Conservation (phyloP, 2,329 filamentous ascomycete genomes). For the Colletotrichum graminicola region DNA sequence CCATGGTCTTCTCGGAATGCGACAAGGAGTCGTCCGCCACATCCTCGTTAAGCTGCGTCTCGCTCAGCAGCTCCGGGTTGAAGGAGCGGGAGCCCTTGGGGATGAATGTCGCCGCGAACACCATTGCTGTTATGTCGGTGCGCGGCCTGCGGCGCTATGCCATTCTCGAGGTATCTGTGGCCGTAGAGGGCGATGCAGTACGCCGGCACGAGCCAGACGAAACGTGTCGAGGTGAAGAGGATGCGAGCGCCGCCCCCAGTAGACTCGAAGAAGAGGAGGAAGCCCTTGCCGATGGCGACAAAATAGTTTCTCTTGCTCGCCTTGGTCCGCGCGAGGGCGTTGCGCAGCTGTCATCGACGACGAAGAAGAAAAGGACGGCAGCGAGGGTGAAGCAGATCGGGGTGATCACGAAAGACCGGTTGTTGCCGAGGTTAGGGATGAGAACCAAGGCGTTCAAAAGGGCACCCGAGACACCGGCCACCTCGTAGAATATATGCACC, state of each 20-base stretch:
- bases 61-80: slow-evolving; percentile 58
- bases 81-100: slow-evolving; percentile 57
- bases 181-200: slow-evolving; percentile 63
- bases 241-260: slow-evolving; percentile 60
- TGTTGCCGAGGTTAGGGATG: slow-evolving; percentile 64
- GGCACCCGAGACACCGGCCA: slow-evolving; percentile 61
- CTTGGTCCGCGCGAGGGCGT: slow-evolving; percentile 43
- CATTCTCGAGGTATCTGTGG: slow-evolving; percentile 64
- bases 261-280: slow-evolving; percentile 51
- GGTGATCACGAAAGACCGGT: slow-evolving; percentile 64
- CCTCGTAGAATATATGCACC: slow-evolving; percentile 48
- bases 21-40: neutral
- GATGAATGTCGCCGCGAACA: slow-evolving; percentile 59
- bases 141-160: slow-evolving; percentile 59
- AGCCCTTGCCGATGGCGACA: slow-evolving; percentile 18
- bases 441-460: slow-evolving; percentile 62
- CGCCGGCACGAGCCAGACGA: slow-evolving; percentile 63
- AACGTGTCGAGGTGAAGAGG: slow-evolving; percentile 60
- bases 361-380: slow-evolving; percentile 60
- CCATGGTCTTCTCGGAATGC: slow-evolving; percentile 1
- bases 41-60: slow-evolving; percentile 51
- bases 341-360: slow-evolving; percentile 53
- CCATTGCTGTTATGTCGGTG: slow-evolving; percentile 56
- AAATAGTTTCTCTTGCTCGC: slow-evolving; percentile 33
- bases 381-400: slow-evolving; percentile 60